Conservation (phyloP, 495 filamentous ascomycete genomes). For the Hamigera avellanea region DNA sequence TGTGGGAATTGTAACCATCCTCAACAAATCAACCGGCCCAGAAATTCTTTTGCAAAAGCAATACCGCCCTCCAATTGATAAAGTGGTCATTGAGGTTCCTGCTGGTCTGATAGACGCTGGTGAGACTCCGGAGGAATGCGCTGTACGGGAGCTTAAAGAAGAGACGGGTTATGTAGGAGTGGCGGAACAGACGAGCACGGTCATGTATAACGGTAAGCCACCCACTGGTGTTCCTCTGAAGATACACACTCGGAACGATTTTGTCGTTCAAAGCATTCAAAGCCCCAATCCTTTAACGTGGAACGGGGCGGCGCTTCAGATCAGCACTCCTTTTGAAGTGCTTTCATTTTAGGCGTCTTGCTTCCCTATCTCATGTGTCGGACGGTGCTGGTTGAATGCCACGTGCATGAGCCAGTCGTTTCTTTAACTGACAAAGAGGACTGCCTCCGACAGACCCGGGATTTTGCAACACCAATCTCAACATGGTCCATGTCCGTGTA, state of each 20-base stretch:
- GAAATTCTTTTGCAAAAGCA: slow-evolving; percentile 81
- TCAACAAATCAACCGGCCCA: slow-evolving; percentile 59
- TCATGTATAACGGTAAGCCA: slow-evolving; percentile 74
- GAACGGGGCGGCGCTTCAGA: no score
- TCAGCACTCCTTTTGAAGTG: no score
- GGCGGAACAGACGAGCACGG: slow-evolving; percentile 50
- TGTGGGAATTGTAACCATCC: slow-evolving; percentile 80
- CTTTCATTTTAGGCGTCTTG: no score
- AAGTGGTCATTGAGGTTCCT: slow-evolving; percentile 70
- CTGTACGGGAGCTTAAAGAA: slow-evolving; percentile 82
- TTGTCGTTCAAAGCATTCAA: no score
- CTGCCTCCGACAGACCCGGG: slow-evolving; percentile 41
- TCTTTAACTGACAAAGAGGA: no score
- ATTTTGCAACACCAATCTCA: slow-evolving; percentile 82
- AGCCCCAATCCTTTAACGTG: no score
- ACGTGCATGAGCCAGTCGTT: no score
- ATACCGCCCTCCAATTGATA: slow-evolving; percentile 73
- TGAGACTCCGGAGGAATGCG: slow-evolving; percentile 68
- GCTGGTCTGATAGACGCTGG: slow-evolving; percentile 77
- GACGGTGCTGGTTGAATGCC: no score
- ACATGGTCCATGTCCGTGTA: slow-evolving; percentile 70
- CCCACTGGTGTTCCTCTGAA: neutral
- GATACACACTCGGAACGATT: slow-evolving; percentile 1
- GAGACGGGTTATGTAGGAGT: slow-evolving; percentile 85
- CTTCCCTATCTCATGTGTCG: no score